Percentiles rank a stretch among this genome's conserved stretches.
Conservation (phyloP, 768 basidiomycete genomes). For the Gyrodon lividus region DNA sequence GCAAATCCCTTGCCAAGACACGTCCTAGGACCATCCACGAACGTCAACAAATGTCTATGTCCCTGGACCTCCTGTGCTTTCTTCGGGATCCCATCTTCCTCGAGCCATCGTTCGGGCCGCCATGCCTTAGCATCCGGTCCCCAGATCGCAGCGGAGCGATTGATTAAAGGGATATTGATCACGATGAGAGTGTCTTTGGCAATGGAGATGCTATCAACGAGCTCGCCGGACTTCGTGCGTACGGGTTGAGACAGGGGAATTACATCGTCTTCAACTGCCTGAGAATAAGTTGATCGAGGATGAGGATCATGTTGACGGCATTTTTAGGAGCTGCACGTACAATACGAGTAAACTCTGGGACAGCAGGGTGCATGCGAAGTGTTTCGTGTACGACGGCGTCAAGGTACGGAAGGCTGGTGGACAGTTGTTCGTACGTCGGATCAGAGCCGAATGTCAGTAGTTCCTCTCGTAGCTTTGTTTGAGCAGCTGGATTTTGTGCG, state of each 20-base stretch:
- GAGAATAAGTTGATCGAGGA: conserved; percentile 38
- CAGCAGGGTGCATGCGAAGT: conserved; percentile 44
- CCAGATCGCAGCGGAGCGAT: conserved; percentile 57
- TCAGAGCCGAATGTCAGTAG: conserved; percentile 44
- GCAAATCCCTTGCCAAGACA: conserved; percentile 53
- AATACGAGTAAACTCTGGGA: conserved; percentile 23
- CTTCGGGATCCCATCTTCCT: conserved; percentile 25
- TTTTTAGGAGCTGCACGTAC: not conserved
- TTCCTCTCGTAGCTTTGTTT: conserved; percentile 50
- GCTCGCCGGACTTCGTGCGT: conserved; percentile 39
- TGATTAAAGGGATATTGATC: conserved; percentile 45
- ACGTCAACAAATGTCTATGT: conserved; percentile 49
- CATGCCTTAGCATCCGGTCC: conserved; percentile 58
- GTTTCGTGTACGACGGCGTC: conserved; percentile 50
- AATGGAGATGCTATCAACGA: conserved; percentile 41
- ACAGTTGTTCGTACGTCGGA: conserved; percentile 55
- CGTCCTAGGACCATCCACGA: conserved; percentile 50
- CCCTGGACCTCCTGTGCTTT: conserved; percentile 44
- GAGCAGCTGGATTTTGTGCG: conserved; percentile 41
- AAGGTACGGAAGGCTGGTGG: conserved; percentile 50
- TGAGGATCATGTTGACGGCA: conserved; percentile 4
- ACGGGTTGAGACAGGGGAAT: conserved; percentile 57
- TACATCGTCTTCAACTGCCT: conserved; percentile 54
- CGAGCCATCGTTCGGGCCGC: conserved; percentile 64
- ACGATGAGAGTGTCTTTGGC: conserved; percentile 46